These are phyloP conservation scores for Candida anglica DNA, from an alignment of 805 yeast genomes.

Conservation along the genomic window DNA sequence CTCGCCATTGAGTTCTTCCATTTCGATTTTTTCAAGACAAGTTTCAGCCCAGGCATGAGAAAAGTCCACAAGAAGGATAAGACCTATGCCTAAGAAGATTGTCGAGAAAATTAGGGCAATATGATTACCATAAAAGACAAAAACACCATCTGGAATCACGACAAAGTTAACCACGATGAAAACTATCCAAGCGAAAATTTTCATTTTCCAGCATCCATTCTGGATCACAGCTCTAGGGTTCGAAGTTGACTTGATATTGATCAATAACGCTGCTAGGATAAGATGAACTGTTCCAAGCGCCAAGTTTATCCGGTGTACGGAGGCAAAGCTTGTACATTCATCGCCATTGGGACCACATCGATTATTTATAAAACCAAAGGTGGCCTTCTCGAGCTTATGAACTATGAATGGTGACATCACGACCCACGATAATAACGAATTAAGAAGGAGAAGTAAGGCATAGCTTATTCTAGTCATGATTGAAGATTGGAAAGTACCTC, in stretches of 20 bases:
- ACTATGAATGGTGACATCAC: constrained; percentile 79
- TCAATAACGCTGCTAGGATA: constrained; percentile 58
- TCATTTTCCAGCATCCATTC: constrained; percentile 88
- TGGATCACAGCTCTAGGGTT: constrained; percentile 81
- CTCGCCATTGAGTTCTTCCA: constrained; percentile 54
- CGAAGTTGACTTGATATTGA: constrained; percentile 72
- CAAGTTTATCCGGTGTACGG: constrained; percentile 89
- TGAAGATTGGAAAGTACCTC: constrained; percentile 68
- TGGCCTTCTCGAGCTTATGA: constrained; percentile 64
- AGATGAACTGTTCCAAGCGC: constrained; percentile 82
- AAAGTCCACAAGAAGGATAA: constrained; percentile 87
- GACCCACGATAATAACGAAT: constrained; percentile 89
- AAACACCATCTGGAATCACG: constrained; percentile 78
- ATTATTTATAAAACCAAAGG: constrained; percentile 64
- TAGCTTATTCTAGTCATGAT: constrained; percentile 83
- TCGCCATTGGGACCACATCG: constrained; percentile 71
- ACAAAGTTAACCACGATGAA: constrained; percentile 63
- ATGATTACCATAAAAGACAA: constrained; percentile 86
- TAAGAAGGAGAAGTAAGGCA: constrained; percentile 71
- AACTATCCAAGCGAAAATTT: constrained; percentile 55
- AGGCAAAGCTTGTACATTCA: constrained; percentile 83
- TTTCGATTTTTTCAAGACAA: constrained; percentile 86
- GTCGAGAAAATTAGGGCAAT: constrained; percentile 82
- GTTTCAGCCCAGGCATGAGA: constrained; percentile 99
- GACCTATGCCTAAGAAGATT: constrained; percentile 81